Percentiles rank a stretch among this genome's conserved stretches.
These are phyloP conservation scores for Chalciporus chontae DNA, from an alignment of 768 basidiomycete species.

Conservation along the genomic window DNA sequence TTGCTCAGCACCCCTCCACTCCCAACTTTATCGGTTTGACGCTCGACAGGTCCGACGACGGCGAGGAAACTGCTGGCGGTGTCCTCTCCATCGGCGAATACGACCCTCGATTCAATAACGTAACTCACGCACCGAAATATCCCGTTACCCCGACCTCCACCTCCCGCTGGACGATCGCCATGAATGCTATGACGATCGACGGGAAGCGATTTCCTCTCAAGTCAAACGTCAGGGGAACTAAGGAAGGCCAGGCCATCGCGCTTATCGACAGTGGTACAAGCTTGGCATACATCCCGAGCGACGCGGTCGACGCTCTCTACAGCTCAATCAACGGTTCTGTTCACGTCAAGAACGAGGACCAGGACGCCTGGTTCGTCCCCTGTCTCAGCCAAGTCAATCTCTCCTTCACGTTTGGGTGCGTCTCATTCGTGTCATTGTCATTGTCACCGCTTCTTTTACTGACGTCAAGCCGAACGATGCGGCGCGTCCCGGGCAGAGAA, in stretches of 20 bases:
- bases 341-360: conserved; percentile 24
- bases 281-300: conserved; percentile 32
- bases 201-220: conserved; percentile 24
- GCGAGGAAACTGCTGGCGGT: conserved; percentile 40
- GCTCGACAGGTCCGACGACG: conserved; percentile 38
- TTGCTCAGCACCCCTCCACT: conserved; percentile 29
- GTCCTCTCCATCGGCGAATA: conserved; percentile 43
- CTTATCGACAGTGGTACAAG: conserved; percentile 46
- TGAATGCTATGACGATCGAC: conserved; percentile 37
- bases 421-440: not conserved
- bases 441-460: not conserved
- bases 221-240: conserved; percentile 30
- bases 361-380: conserved; percentile 38
- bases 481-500: conserved; percentile 17
- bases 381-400: conserved; percentile 29
- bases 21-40: conserved; percentile 43
- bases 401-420: conserved; percentile 22
- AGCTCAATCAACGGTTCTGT: conserved; percentile 35
- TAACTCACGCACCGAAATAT: conserved; percentile 31
- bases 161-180: conserved; percentile 40
- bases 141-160: conserved; percentile 33
- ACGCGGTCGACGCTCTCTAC: conserved; percentile 38
- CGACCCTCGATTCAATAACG: conserved; percentile 30
- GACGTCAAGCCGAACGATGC: too few relatives aligned
- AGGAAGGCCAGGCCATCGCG: conserved; percentile 31